Base-by-base conservation (phyloP, 495 filamentous ascomycete species). In the Penicillium soppii region DNA sequence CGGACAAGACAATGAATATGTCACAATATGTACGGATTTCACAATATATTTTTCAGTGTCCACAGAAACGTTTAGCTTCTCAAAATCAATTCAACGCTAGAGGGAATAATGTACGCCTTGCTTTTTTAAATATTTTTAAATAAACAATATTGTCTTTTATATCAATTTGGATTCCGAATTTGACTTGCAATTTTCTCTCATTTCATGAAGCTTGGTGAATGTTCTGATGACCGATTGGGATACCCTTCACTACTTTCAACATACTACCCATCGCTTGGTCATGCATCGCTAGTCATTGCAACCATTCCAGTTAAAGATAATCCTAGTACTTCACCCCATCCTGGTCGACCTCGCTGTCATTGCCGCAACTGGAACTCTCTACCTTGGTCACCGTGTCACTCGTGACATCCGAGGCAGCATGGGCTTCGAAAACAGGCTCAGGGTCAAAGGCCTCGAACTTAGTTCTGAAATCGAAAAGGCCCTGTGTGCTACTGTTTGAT, bases 391-490 rank as follows among this genome's bases (percentile, higher is more conserved):
- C 56, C 6, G 40, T 23, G 8, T 47, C 58, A 17, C 53, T 52
- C 22, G 20, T 35, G 44, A 82, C 79, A 38, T 71, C 68, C 21
- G 44, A 52, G 30, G 77, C 66, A 10, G 83, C 86, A 62, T 92
- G 88, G 39, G 91, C 45, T 43, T 96, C 89, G 58, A 95, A 96
- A 50, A 91, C 87, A 47, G 91, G 91, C 62, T 95, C 91, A 10
- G 78, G 74, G 53, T 95, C 91, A 63, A 84, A 65, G n/a, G 82
- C 73, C 68, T 96, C 91, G 62, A 95, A 96, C 68, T 96, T 96
- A 67, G 88, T 91, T 75, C 87, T 87, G 69, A 95, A 86, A 57
- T 84, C 77, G 33, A 81, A 78, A 38, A 85, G 68, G 15, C 79
- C 82, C 52, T 86, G 77, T 47, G 81, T 80, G 73, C 86, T 92